Base-by-base conservation (phyloP, 441 rosid species). In the Adansonia grandidieri region DNA sequence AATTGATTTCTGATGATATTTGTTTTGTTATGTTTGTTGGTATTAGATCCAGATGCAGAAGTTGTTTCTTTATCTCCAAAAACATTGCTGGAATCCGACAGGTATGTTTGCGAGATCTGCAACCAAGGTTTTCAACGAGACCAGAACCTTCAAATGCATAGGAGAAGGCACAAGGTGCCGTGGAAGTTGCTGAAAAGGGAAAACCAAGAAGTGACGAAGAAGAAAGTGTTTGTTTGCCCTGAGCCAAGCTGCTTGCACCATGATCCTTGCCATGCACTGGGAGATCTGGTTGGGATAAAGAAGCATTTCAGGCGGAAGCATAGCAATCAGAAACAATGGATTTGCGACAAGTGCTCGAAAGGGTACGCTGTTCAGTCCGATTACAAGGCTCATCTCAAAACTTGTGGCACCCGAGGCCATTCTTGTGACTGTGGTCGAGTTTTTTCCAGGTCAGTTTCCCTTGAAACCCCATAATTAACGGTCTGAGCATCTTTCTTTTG, bases 381-480 rank as follows among this genome's bases (percentile, higher is more conserved):
- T 84, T 95, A 87, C 89, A 95, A 93, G 77, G 99, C 99, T 63
- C 99, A 95, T 80, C 95, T 93, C 85, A 93, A 92, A 82, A 95
- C 98, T 76, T 95, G 99, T 82, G 99, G 99, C 53, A 95, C 98
- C n/a, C 79, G 98, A 76, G 99, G 98, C 62, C 98, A 95, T 82
- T 93, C 98, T 58, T 95, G 99, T 45, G 99, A 95, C 84, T 95
- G 99, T 80, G 99, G 99, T 85, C 93, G 97, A 2, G 97, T 95
- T 80, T 95, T 95, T 83, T 95, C 99, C 89, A 89, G 98, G 98
- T 95, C 70, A 17, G n/a, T 50, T 50, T 10, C 15, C 4, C 6
- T 79, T 6, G 9, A 70, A 32, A 64, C 60, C n/a, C n/a, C n/a
- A n/a, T n/a, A n/a, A n/a, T n/a, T n/a, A n/a, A n/a, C n/a, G n/a